These are phyloP conservation scores for Leptographium lundbergii DNA, from an alignment of 2,329 filamentous ascomycete genomes.

Conservation along the genomic window DNA sequence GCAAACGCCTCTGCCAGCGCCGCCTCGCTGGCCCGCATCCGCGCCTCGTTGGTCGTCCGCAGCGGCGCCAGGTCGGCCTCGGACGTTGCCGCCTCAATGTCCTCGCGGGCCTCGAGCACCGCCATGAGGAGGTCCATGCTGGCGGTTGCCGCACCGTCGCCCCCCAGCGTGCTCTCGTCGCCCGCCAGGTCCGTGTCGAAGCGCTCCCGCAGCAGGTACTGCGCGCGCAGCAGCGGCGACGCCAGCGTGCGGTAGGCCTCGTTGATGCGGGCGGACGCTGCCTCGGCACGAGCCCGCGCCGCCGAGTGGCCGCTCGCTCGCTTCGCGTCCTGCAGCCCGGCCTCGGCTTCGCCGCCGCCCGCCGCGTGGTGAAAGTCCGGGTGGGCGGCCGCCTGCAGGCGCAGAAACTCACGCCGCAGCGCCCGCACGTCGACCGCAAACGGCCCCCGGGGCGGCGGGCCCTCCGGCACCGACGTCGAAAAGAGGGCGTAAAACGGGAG, in stretches of 20 bases:
- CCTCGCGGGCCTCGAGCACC: slow-evolving; percentile 69
- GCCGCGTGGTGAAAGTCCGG: slow-evolving; percentile 48
- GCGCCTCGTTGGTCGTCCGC: slow-evolving; percentile 50
- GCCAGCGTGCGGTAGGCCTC: slow-evolving; percentile 79
- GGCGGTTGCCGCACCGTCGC: slow-evolving; percentile 34
- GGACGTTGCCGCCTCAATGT: slow-evolving; percentile 54
- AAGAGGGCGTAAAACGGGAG: slow-evolving; percentile 69
- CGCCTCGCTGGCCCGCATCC: slow-evolving; percentile 52
- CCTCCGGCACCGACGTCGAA: slow-evolving; percentile 60
- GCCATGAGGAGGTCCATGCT: slow-evolving; percentile 53
- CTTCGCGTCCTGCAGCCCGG: not conserved
- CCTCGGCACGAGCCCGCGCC: slow-evolving; percentile 47
- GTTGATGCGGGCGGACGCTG: slow-evolving; percentile 73
- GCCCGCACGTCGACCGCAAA: slow-evolving; percentile 61
- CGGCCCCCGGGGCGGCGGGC: slow-evolving; percentile 63
- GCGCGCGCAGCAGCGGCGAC: slow-evolving; percentile 69
- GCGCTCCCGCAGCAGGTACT: slow-evolving; percentile 64
- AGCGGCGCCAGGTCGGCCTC: slow-evolving; percentile 53
- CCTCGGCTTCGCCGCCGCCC: not conserved
- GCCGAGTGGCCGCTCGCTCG: not conserved
- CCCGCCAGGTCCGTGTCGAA: slow-evolving; percentile 65
- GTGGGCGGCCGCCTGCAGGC: slow-evolving; percentile 65
- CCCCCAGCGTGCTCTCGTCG: slow-evolving; percentile 62
- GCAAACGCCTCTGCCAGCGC: slow-evolving; percentile 52
- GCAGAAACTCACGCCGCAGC: slow-evolving; percentile 75